These are phyloP conservation scores for Pseudodiploospora longispora DNA, from an alignment of 2,329 filamentous ascomycete genomes.

Conservation along the genomic window DNA sequence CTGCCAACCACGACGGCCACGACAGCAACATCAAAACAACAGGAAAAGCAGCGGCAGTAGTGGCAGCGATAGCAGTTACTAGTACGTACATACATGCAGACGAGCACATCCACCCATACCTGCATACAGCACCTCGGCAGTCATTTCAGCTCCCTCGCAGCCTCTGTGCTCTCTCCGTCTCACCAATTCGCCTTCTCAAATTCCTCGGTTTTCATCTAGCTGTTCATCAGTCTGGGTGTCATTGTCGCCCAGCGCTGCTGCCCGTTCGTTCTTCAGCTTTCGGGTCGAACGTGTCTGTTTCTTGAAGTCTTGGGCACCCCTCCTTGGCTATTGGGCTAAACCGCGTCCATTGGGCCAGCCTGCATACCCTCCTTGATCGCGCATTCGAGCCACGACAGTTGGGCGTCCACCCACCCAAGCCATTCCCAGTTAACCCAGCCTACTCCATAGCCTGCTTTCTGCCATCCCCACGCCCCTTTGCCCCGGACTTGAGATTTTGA, in stretches of 20 bases:
- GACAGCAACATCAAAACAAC: conserved; percentile 4
- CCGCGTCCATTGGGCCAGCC: conserved; percentile 26
- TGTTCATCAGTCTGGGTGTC: background rate
- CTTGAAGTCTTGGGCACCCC: conserved; percentile 6
- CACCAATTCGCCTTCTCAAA: conserved; percentile 3
- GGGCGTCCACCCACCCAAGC: conserved; percentile 18
- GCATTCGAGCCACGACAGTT: conserved; percentile 34
- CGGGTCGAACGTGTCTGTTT: background rate
- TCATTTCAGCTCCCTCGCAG: too few relatives aligned
- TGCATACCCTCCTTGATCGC: conserved; percentile 28
- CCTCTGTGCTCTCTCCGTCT: background rate
- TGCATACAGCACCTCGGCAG: too few relatives aligned
- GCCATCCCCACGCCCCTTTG: conserved; percentile 23
- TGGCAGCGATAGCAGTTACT: background rate
- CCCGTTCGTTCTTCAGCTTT: conserved; percentile 2
- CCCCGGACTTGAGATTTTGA: conserved; percentile 18
- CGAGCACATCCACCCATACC: too few relatives aligned
- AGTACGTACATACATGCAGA: too few relatives aligned
- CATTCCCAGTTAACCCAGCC: conserved; percentile 22
- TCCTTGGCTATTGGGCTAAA: conserved; percentile 20
- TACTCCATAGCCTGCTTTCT: conserved; percentile 17
- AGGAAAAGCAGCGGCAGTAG: background rate
- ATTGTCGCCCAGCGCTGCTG: background rate
- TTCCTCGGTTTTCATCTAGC: background rate
- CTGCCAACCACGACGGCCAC: background rate